A percentile compares a stretch with the other conserved stretches of the same genome.
Conservation (phyloP, 2,329 filamentous ascomycete genomes). For the Chrysoporthe cubensis region DNA sequence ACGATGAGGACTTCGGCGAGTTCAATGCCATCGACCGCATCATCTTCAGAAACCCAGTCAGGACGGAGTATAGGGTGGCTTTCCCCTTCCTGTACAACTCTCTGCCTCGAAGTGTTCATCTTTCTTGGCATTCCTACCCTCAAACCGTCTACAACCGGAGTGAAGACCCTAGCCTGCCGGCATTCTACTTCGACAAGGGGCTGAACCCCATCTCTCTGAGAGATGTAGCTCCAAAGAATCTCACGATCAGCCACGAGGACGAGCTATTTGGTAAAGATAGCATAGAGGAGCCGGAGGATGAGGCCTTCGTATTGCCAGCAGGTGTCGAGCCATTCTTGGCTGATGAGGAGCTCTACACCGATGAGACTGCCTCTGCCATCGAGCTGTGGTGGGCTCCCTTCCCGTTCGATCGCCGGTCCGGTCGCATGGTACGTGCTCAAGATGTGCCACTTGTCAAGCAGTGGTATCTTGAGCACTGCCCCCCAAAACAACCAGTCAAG, state of each 20-base stretch:
- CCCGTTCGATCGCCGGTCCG: constrained; percentile 91
- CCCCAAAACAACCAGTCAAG: constrained; percentile 86
- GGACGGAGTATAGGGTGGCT: constrained; percentile 93
- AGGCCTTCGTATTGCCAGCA: constrained; percentile 80
- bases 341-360: constrained; percentile 86
- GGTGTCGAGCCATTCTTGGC: constrained; percentile 85
- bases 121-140: constrained; percentile 92
- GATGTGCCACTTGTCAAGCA: constrained; percentile 97
- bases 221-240: constrained; percentile 90
- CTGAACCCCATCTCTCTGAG: constrained; percentile 98
- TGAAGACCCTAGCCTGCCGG: constrained; percentile 86
- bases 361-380: constrained; percentile 89
- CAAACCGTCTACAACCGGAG: constrained; percentile 89
- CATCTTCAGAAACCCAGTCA: constrained; percentile 93
- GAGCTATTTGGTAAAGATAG: constrained; percentile 85
- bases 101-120: constrained; percentile 87
- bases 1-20: constrained; percentile 98
- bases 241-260: constrained; percentile 91
- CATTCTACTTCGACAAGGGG: constrained; percentile 96
- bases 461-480: constrained; percentile 97
- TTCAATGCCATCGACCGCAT: constrained; percentile 99
- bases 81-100: constrained; percentile 97
- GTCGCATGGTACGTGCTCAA: constrained; percentile 94
- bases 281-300: constrained; percentile 74
- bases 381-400: constrained; percentile 98